Base-by-base conservation (phyloP, 768 basidiomycete genomes). In the Suillus brevipes region DNA sequence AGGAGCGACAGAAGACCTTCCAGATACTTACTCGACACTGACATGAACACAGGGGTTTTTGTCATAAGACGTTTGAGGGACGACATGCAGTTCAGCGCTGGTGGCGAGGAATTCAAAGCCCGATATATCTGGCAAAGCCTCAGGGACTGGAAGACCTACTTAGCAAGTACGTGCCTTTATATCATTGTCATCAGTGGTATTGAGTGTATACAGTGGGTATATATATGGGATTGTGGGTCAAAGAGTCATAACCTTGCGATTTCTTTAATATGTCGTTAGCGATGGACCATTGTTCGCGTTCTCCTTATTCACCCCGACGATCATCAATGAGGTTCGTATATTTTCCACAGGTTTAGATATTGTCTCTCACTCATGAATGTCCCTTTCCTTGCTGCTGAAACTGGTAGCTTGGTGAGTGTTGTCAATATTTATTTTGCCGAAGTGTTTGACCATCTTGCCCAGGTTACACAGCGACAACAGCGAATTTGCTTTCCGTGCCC, bases 401-500 rank as follows among this genome's bases (percentile, higher is more conserved):
- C 18, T 8, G 18, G 38, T 42, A 59, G 58, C 58, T 59, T 20
- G 58, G 58, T 59, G 18, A 28, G 40, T 42, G 28, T 18, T 31
- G 40, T 16, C 20, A 37, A 55, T 13, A 8, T 28, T 25, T 20
- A 40, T 43, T 31, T 18, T 25, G 13, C 61, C 20, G 7, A n/a
- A 37, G n/a, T 45, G 9, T 43, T 23, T 49, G 7, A 60, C 62
- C 31, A 16, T 25, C 64, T 13, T 49, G 63, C 42, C 49, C 64
- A 84, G 89, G 88, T 4, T 90, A 83, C 77, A 74, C 77, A 45
- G 85, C 89, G 13, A 91, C 89, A 1, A 74, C 79, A 31, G 89
- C 91, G 2, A 92, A 93, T 70, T 73, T 93, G 13, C 79, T 94
- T 18, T 89, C 89, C 0, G 90, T 92, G 4, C 91, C 91, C 2